These are phyloP conservation scores for Pyracantha coccinea DNA, from an alignment of 331 rosid species.

Conservation along the genomic window DNA sequence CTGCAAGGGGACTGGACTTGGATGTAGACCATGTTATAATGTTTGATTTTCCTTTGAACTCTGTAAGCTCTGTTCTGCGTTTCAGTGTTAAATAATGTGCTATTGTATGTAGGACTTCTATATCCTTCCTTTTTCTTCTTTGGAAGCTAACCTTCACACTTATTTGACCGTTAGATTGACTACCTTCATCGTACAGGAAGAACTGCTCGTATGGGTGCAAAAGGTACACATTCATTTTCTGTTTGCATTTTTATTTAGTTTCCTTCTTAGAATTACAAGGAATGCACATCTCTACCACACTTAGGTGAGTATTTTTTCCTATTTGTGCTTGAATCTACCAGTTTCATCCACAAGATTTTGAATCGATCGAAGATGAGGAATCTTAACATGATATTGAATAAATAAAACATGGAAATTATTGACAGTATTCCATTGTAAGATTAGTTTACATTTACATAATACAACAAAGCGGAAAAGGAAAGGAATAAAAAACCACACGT, in stretches of 20 bases:
- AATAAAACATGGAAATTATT: not conserved
- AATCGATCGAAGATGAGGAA: not conserved
- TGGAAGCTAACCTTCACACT: conserved; percentile 1
- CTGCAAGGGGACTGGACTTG: conserved; percentile 95
- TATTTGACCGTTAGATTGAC: conserved; percentile 51
- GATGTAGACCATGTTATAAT: conserved; percentile 94
- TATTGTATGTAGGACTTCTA: not conserved
- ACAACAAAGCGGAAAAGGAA: not conserved
- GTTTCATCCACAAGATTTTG: not conserved
- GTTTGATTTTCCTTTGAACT: conserved; percentile 90
- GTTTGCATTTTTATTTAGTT: too few species aligned
- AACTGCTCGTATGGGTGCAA: conserved; percentile 99
- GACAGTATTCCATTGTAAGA: not conserved
- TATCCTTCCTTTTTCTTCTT: not conserved
- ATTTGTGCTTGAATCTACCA: not conserved
- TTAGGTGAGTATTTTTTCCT: not conserved
- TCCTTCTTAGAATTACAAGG: not conserved
- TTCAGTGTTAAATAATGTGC: not conserved
- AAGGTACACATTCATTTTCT: conserved; percentile 70
- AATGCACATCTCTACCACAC: not conserved
- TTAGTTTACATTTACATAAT: not conserved
- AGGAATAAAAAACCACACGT: not conserved
- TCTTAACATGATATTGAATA: not conserved
- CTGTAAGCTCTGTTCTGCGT: conserved; percentile 37
- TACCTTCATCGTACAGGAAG: conserved; percentile 99